Evolutionary conservation across 139 green algal genomes (phyloP).

Genomic region (Chlorella sp.): DNA sequence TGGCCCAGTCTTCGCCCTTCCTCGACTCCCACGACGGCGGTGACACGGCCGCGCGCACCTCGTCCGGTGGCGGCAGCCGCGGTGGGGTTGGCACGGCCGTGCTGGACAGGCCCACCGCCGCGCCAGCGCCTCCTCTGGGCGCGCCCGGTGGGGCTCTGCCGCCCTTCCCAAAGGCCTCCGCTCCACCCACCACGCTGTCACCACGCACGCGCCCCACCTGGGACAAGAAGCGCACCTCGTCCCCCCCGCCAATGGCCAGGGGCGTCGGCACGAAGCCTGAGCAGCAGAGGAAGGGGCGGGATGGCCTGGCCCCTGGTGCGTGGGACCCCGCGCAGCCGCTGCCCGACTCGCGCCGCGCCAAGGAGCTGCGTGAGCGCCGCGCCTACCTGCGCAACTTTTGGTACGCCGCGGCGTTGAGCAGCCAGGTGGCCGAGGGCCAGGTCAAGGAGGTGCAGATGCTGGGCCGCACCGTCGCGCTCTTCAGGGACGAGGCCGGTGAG

Average conservation of each 20-base stretch:
- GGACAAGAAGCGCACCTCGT: no score
- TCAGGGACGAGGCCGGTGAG: slow-evolving; percentile 40
- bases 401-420: neutral
- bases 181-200: no score
- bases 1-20: neutral
- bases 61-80: no score
- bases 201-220: no score
- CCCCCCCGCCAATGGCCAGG: no score
- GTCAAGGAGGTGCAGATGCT: slow-evolving; percentile 68
- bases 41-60: neutral
- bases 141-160: neutral
- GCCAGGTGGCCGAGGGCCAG: slow-evolving; percentile 10
- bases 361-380: neutral
- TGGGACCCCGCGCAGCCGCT: no score
- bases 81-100: neutral
- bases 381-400: slow-evolving; percentile 1
- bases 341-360: no score
- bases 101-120: neutral
- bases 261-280: no score
- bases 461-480: slow-evolving; percentile 65
- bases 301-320: no score
- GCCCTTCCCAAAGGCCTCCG: neutral
- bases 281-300: no score
- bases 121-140: neutral
- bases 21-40: neutral